Evolutionary conservation across 2,329 filamentous ascomycete species (phyloP).

Genomic region (Trichoderma sp.): DNA sequence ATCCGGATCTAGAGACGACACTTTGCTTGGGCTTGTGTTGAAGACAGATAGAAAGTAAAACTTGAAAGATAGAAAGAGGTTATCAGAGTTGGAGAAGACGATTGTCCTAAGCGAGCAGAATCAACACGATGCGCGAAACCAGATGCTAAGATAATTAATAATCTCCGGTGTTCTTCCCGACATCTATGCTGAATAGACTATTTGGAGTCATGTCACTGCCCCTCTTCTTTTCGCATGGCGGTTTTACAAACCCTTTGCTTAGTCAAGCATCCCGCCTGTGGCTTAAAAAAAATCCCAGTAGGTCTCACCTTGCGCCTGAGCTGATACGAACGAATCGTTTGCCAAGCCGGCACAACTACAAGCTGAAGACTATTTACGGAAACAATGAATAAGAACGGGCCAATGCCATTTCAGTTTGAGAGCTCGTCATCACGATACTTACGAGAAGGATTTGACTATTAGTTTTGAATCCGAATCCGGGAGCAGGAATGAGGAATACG

Average conservation of each 20-base stretch:
- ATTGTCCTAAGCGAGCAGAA: background rate
- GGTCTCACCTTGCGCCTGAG: background rate
- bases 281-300: background rate
- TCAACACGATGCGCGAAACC: background rate
- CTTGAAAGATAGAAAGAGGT: background rate
- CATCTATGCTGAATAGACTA: background rate
- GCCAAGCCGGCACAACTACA: background rate
- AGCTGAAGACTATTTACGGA: background rate
- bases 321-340: background rate
- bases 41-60: background rate
- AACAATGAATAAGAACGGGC: background rate
- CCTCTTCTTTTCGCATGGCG: background rate
- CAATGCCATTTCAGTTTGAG: background rate
- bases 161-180: background rate
- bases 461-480: background rate
- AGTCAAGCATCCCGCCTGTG: background rate
- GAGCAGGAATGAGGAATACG: background rate
- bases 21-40: background rate
- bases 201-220: background rate
- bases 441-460: background rate
- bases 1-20: background rate
- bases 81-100: background rate
- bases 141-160: conserved; percentile 14
- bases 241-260: background rate
- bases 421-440: background rate